phyloP scores from a whole-genome alignment of 352 stramenopile genomes.

The Bremia lactucae region DNA sequence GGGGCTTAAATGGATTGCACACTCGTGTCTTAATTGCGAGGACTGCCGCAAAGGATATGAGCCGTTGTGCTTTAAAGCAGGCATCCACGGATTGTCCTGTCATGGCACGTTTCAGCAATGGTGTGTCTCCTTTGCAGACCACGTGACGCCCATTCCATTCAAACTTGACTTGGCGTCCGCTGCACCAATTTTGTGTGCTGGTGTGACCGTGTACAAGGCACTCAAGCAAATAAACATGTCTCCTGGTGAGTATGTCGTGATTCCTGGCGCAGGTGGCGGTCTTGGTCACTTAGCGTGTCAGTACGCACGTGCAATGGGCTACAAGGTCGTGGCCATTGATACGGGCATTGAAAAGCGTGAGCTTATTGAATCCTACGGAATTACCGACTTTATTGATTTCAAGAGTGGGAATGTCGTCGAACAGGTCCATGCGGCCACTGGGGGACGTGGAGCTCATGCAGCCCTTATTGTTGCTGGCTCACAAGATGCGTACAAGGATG shows the following conservation, averaged over 20 bases:
- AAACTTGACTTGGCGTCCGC: constrained; percentile 31
- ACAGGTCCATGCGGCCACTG: constrained; percentile 31
- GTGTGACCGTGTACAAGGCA: constrained; percentile 81
- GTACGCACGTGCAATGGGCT: constrained; percentile 59
- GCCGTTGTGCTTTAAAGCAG: constrained; percentile 21
- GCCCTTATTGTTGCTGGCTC: constrained; percentile 64
- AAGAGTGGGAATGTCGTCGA: constrained; percentile 40
- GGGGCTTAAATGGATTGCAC: constrained; percentile 39
- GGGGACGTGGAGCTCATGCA: constrained; percentile 45
- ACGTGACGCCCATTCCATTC: constrained; percentile 63
- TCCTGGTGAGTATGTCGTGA: constrained; percentile 38
- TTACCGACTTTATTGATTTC: constrained; percentile 61
- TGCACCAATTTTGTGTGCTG: constrained; percentile 74
- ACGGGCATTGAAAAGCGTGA: constrained; percentile 51
- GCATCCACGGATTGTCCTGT: constrained; percentile 27
- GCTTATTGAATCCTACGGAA: constrained; percentile 50
- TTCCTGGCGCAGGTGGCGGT: constrained; percentile 60
- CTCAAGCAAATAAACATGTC: constrained; percentile 49
- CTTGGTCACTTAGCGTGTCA: constrained; percentile 77
- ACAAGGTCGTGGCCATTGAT: constrained; percentile 64
- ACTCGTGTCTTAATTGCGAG: constrained; percentile 39
- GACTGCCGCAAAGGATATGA: constrained; percentile 47
- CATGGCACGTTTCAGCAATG: constrained; percentile 45
- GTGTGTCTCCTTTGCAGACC: constrained; percentile 62
- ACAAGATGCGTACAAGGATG: constrained; percentile 38